Conservation (phyloP, 306 rosid species). For the Ceratonia siliqua region DNA sequence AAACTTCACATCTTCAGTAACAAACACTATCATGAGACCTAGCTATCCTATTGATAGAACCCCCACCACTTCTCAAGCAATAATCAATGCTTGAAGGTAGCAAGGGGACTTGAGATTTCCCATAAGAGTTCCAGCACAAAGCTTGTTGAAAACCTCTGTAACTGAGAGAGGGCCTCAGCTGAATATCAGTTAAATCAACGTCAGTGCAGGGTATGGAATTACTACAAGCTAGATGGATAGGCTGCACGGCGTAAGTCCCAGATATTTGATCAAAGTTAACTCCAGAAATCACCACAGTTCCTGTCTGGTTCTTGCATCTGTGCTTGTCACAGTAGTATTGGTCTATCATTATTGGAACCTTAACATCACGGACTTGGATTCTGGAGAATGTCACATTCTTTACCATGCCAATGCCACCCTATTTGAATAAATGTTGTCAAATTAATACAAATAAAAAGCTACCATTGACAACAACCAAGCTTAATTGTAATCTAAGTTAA, state of each 20-base stretch:
- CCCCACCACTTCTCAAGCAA: constrained; percentile 73
- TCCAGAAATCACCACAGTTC: constrained; percentile 61
- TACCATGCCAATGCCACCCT: constrained; percentile 95
- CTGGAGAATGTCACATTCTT: constrained; percentile 86
- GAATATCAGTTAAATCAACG: constrained; percentile 65
- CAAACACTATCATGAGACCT: constrained; percentile 66
- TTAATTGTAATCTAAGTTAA: not conserved
- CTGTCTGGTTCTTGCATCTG: constrained; percentile 75
- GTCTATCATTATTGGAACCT: constrained; percentile 74
- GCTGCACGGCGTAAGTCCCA: constrained; percentile 65
- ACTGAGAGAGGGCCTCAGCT: constrained; percentile 55
- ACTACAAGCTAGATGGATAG: constrained; percentile 83
- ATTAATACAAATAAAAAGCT: not conserved
- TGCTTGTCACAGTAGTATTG: constrained; percentile 86
- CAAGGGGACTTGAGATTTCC: constrained; percentile 67
- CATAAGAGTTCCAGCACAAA: constrained; percentile 74
- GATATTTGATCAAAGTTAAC: constrained; percentile 59
- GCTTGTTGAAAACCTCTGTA: constrained; percentile 44
- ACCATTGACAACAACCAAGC: not conserved
- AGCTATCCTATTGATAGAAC: constrained; percentile 51
- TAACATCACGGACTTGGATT: constrained; percentile 67
- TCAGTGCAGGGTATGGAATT: constrained; percentile 73
- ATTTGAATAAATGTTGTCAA: not conserved
- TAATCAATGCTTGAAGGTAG: constrained; percentile 71
- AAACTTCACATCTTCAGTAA: not conserved